Base-by-base conservation (phyloP, 306 rosid genomes). In the Parietaria judaica region DNA sequence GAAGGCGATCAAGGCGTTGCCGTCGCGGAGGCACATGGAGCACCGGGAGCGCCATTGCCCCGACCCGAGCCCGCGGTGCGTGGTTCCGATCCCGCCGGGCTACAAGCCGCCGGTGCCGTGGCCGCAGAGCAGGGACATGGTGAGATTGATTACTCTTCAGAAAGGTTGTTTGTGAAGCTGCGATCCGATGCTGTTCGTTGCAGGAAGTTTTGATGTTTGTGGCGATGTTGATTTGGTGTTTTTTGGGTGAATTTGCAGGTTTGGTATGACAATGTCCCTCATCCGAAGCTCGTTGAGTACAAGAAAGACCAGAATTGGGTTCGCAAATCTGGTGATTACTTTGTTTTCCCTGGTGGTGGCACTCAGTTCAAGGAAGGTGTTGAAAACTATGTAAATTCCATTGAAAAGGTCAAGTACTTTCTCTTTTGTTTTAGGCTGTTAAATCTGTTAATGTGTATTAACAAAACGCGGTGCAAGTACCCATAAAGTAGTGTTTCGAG, bases 41-140 rank as follows among this genome's bases (percentile, higher is more conserved):
- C 97, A 88, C 55, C 84, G 97, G 51, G 94, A 88, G 76, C 83
- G 99, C 57, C 95, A 92, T 66, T 92, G 99, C 66, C 96, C 96
- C 10, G 41, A 45, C 39, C 75, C 78, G 11, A 66, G 61, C 51
- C 78, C 74, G 0, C 57, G 64, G 9, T 92, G 99, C 65, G 77
- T 88, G 89, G 60, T 81, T 36, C 87, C 89, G 2, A 83, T 88
- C 57, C 90, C 99, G 3, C 14, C 36, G 11, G 97, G 94, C 13
- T 88, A 92, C 53, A 82, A 75, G 78, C 60, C 56, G 36, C 94
- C 80, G 34, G 80, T 88, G 70, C 80, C 79, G 35, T 88, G 99
- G 99, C 95, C 96, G 46, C 79, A 92, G 79, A 92, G 99, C 83
- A 83, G 95, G 84, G 99, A 92, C 79, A 92, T 84, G 99, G 99